Conservation (phyloP, 2,329 filamentous ascomycete species). For the Xylaria sp. region DNA sequence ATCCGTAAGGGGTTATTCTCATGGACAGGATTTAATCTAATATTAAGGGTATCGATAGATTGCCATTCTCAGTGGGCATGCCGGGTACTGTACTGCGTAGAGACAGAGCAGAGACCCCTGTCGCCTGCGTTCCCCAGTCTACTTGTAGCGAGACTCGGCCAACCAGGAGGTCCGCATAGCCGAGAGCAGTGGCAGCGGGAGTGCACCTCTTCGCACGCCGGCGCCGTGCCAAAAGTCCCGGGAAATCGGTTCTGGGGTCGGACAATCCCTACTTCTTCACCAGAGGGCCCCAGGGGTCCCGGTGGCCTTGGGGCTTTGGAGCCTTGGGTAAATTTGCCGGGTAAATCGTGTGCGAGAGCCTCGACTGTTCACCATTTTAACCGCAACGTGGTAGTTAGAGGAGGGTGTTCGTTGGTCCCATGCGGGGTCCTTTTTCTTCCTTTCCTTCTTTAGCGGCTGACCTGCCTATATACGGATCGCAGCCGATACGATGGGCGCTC, state of each 20-base stretch:
- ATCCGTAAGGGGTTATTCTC: background rate
- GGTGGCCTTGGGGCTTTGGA: slow-evolving; percentile 22
- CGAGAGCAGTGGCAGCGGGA: slow-evolving; percentile 5
- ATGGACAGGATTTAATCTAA: background rate
- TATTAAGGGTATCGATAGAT: slow-evolving; percentile 13
- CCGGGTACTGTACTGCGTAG: background rate
- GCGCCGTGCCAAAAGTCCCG: slow-evolving; percentile 21
- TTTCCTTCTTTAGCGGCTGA: slow-evolving; percentile 21
- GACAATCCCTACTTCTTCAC: slow-evolving; percentile 3
- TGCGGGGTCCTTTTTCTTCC: slow-evolving; percentile 7
- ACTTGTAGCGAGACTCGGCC: background rate
- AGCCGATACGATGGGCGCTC: slow-evolving; percentile 20
- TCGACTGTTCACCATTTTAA: slow-evolving; percentile 24
- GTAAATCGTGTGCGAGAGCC: slow-evolving; percentile 18
- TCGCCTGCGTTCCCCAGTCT: background rate
- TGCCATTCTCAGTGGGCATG: background rate
- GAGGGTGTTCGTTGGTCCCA: background rate
- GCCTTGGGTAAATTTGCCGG: slow-evolving; percentile 25
- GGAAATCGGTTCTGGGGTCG: slow-evolving; percentile 26
- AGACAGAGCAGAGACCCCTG: no score
- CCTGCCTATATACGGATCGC: slow-evolving; percentile 19
- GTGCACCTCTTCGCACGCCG: slow-evolving; percentile 3
- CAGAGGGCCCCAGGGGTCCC: slow-evolving; percentile 7
- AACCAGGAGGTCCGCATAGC: slow-evolving; percentile 14
- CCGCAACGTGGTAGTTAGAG: slow-evolving; percentile 6